Evolutionary conservation across 2,329 filamentous ascomycete genomes (phyloP).

Genomic region (Falciphora oryzae): DNA sequence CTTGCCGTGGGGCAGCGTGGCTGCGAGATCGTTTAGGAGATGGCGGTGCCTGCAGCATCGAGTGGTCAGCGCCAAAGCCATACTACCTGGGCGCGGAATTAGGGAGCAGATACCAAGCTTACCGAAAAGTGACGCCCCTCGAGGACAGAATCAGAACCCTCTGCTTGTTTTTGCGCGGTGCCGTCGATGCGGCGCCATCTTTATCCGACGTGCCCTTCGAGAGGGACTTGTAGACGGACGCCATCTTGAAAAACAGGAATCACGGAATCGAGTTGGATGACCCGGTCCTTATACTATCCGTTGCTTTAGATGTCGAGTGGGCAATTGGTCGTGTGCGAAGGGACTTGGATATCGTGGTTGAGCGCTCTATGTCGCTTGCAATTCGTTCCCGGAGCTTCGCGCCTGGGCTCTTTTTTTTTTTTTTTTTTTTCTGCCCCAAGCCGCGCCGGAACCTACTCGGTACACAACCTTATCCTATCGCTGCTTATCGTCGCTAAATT

Average conservation of each 20-base stretch:
- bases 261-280: neutral
- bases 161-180: slow-evolving; percentile 56
- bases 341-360: neutral
- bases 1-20: slow-evolving; percentile 83
- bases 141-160: slow-evolving; percentile 87
- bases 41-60: slow-evolving; percentile 70
- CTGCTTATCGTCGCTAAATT: neutral
- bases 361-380: neutral
- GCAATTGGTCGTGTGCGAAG: neutral
- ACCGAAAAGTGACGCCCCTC: slow-evolving; percentile 85
- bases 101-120: slow-evolving; percentile 14
- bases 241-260: slow-evolving; percentile 43
- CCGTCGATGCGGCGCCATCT: slow-evolving; percentile 30
- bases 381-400: neutral
- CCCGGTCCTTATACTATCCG: neutral
- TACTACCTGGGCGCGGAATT: slow-evolving; percentile 14
- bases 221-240: slow-evolving; percentile 69
- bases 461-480: too few species aligned
- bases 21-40: slow-evolving; percentile 80
- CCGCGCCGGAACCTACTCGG: too few species aligned
- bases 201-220: slow-evolving; percentile 52
- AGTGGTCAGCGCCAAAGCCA: neutral
- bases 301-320: neutral
- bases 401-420: neutral
- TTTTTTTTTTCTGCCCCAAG: neutral